Evolutionary conservation across 192 early-diverging fungal genomes (phyloP).

Genomic region (Diversispora eburnea): DNA sequence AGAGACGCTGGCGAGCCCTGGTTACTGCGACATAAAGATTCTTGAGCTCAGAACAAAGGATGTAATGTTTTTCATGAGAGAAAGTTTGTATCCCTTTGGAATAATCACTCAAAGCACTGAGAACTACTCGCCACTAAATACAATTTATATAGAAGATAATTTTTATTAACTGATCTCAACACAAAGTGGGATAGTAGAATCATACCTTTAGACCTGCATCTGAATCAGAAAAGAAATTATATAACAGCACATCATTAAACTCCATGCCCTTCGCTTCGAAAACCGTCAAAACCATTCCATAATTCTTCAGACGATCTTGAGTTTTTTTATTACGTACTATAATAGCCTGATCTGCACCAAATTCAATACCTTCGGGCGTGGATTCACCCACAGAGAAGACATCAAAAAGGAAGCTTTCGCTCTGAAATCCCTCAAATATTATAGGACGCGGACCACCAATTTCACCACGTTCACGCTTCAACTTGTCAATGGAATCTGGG

Average conservation of each 20-base stretch:
- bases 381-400: not conserved
- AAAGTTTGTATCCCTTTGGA: not conserved
- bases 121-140: not conserved
- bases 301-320: not conserved
- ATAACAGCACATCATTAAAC: not conserved
- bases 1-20: constrained; percentile 16
- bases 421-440: not conserved
- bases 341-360: constrained; percentile 22
- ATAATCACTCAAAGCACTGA: not conserved
- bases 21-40: constrained; percentile 23
- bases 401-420: not conserved
- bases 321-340: constrained; percentile 14
- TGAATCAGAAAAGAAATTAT: constrained; percentile 20
- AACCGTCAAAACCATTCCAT: no score
- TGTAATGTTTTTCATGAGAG: not conserved
- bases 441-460: constrained; percentile 5
- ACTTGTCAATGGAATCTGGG: constrained; percentile 11
- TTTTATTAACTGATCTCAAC: not conserved
- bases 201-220: constrained; percentile 7
- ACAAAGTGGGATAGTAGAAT: not conserved
- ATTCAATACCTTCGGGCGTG: not conserved
- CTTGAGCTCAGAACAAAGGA: not conserved
- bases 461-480: not conserved
- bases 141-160: not conserved
- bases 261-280: no score